Base-by-base conservation (phyloP, 2,329 filamentous ascomycete genomes). In the Aspergillus sp. region DNA sequence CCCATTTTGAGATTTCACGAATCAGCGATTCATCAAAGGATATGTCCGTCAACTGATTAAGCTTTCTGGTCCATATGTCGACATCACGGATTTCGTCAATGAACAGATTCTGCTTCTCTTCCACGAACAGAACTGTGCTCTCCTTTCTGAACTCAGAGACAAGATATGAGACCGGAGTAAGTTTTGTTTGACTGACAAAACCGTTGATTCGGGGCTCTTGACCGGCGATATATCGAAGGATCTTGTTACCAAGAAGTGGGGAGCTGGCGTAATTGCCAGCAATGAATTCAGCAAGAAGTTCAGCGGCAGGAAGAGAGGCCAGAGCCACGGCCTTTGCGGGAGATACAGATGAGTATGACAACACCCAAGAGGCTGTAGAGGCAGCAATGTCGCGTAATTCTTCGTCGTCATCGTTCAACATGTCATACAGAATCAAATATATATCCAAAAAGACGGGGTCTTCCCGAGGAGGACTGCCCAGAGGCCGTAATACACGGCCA, bases 41-140 rank as follows among this genome's bases (percentile, higher is more conserved):
- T 7, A 38, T 19, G n/a, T 46, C 35, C 4, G 52, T 47, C 4
- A 74, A 45, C 0, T 52, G 47, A 5, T 54, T 48, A 28, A 86
- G 67, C 3, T 79, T 69, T 11, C 62, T 64, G 0, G 75, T 68
- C 89, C 90, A 96, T n/a, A 81, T 63, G 12, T 75, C 68, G 4
- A 82, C 74, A 63, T 96, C 90, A 38, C 82, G 75, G 5, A 88
- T 79, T 53, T 90, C 83, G 62, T 97, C 91, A 39, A 91, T 73
- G 64, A 88, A 97, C n/a, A 96, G 75, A 61, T 98, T 98, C 62
- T 95, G 90, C 62, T 94, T 90, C 67, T 98, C 93, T 44, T 89
- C 77, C 1, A 79, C 84, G 61, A 98, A 98, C 1, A 98, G 77
- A 49, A 64, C 61, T 0, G 62, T 67, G 34, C 62, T 67, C 28